phyloP scores from a whole-genome alignment of 2,329 filamentous ascomycete species.

The Magnaporthiopsis rhizophila region DNA sequence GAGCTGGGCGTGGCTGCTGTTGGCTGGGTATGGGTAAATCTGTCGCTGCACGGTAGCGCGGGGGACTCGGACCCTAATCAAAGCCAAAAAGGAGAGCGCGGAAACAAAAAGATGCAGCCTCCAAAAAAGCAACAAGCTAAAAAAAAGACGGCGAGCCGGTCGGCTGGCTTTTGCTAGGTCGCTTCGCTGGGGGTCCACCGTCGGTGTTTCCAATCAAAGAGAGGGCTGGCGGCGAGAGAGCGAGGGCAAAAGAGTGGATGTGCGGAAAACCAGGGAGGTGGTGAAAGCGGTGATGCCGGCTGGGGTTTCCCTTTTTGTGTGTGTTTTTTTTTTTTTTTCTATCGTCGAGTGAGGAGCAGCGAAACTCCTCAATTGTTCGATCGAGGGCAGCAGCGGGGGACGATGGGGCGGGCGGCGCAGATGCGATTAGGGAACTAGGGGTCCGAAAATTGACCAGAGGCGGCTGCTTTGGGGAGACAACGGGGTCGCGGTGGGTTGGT shows the following conservation, averaged over 20 bases:
- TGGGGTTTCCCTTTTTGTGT: not conserved
- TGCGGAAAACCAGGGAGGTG: not conserved
- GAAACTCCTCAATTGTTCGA: not conserved
- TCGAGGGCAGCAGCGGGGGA: not conserved
- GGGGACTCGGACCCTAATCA: not conserved
- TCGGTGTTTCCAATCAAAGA: not conserved
- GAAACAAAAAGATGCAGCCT: not conserved
- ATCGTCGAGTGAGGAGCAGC: not conserved
- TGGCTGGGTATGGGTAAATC: not conserved
- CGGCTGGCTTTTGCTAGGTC: not conserved
- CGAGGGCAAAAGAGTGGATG: not conserved
- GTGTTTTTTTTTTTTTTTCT: not conserved
- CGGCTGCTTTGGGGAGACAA: not conserved
- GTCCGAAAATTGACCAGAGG: not conserved
- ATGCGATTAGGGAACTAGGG: not conserved
- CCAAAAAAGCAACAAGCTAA: not conserved
- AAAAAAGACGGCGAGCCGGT: not conserved
- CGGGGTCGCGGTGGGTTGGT: not conserved
- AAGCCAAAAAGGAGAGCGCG: not conserved
- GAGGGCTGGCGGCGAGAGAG: not conserved
- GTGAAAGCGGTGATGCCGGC: not conserved
- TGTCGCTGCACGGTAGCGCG: not conserved
- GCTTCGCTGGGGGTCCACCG: not conserved
- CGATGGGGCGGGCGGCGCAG: not conserved
- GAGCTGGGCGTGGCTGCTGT: not conserved